Evolutionary conservation across 345 rosid genomes (phyloP), one percentile per base, ranked within the genome.

Genomic region (Melaleuca alternifolia): DNA sequence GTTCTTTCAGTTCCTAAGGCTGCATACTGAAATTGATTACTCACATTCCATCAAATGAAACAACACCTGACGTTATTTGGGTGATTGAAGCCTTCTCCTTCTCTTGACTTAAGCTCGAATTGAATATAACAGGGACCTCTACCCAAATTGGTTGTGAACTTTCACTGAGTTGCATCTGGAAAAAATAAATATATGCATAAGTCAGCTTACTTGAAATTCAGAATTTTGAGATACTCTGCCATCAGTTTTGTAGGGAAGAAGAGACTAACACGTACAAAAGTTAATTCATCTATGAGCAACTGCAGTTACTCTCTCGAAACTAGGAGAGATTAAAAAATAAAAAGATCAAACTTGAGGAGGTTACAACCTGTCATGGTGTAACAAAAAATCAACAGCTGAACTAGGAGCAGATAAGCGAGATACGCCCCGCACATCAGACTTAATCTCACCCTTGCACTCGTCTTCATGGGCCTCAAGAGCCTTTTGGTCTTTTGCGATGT

Each of bases 81-180:
- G 90, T 62, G 83, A 13, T 54, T 18, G 93, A 88, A 33, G 79
- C 89, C 82, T 91, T 79, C 81, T 89, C 94, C 85, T 90, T 84
- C 85, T 90, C 93, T 82, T 87, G 85, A 37, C 59, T 83, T 50
- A 77, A 87, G 87, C 83, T 89, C 85, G 89, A 89, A 82, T 91
- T 71, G 54, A 86, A 76, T 62, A 83, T 23, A 46, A 93, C 92
- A 18, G 82, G 88, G 86, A 90, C 88, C 89, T 91, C 94, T 50
- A 91, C 90, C 97, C 97, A 94, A 54, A 87, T 84, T 89, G 94
- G 94, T 84, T 91, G 95, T 26, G 92, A 90, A 86, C 65, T 87
- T 85, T 93, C 97, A 89, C 87, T 79, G 10, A 94, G 90, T 88
- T 91, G 91, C 95, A 94, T 89, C 97, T 94, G 89, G 9, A 79